A percentile compares a stretch with the other conserved stretches of the same genome.
Evolutionary conservation across 148 eudicot genomes (phyloP).

Genomic region (Cornus kousa): DNA sequence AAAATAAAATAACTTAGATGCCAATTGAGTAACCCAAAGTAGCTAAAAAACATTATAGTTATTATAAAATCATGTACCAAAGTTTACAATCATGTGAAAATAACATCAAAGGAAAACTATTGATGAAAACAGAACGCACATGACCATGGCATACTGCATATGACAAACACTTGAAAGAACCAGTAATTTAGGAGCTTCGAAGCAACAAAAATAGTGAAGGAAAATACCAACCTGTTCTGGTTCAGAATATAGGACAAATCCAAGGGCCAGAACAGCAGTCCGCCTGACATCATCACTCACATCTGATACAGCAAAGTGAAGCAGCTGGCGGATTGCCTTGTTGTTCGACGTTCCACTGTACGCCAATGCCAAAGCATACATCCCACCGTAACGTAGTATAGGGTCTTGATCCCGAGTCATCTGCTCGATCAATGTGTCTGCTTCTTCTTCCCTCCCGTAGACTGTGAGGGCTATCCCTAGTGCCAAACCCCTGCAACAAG

Average conservation of each 20-base stretch:
- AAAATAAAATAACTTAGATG: neutral
- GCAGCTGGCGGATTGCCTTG: conserved; percentile 96
- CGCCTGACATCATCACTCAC: conserved; percentile 97
- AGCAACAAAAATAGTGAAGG: neutral
- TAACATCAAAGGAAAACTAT: neutral
- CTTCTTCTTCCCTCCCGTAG: conserved; percentile 98
- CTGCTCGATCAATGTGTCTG: conserved; percentile 91
- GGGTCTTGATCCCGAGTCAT: conserved; percentile 99
- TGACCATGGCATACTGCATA: neutral
- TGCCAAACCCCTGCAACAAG: conserved; percentile 70
- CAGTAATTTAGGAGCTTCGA: neutral
- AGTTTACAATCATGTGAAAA: neutral
- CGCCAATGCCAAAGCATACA: conserved; percentile 97
- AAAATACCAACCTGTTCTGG: conserved; percentile 87
- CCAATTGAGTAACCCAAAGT: neutral
- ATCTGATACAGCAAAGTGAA: conserved; percentile 98
- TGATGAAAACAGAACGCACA: neutral
- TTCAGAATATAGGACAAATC: conserved; percentile 88
- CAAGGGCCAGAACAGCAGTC: conserved; percentile 96
- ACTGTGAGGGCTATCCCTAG: conserved; percentile 96
- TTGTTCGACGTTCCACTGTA: conserved; percentile 95
- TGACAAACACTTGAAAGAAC: conserved; percentile 1
- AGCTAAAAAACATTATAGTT: neutral
- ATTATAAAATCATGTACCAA: neutral
- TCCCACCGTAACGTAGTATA: conserved; percentile 93